Evolutionary conservation across 805 yeast species (phyloP), one percentile per base, ranked within the genome.

Genomic region (Alloascoidea africana): DNA sequence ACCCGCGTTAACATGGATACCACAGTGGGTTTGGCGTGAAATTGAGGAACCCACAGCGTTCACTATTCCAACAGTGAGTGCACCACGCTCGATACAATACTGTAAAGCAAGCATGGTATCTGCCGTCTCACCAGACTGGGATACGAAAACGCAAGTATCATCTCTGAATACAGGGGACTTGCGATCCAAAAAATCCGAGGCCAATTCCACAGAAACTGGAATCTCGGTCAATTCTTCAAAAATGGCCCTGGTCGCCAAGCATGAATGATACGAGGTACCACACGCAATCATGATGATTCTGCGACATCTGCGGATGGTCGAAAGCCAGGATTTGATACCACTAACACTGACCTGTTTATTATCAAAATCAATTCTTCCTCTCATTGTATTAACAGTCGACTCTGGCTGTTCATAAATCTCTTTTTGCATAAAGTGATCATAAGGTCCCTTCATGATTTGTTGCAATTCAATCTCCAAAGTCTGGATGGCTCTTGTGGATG

Each of bases 381-480:
- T 81, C 98, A 91, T 91, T 38, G 99, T 91, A 66, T 91, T 91
- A 58, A 87, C 81, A 37, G 96, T 81, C 3, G 97, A 87, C 55
- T 91, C 97, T 30, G 98, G 98, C 65, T 91, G 99, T 63, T 91
- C 98, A 54, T 81, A 85, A 49, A 91, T 91, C 65, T 91, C 99
- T 70, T 91, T 91, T 64, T 86, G 93, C 99, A 91, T 91, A 61
- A 89, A 91, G 63, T 91, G 98, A 49, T 73, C 76, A 65, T 81
- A 89, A 44, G 83, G 81, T 52, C 98, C 98, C 66, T 86, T 89
- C 97, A 91, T 91, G 56, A 91, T 89, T 65, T 91, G 93, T 44
- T 93, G 91, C 56, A 91, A 73, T 65, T 91, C 96, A 80, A 91
- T 71, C 65, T 91, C 98, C 53, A 91, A 69, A 36, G 96, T 91